phyloP scores from a whole-genome alignment of 1,284 basidiomycete species.

The Rhodofomes roseus region DNA sequence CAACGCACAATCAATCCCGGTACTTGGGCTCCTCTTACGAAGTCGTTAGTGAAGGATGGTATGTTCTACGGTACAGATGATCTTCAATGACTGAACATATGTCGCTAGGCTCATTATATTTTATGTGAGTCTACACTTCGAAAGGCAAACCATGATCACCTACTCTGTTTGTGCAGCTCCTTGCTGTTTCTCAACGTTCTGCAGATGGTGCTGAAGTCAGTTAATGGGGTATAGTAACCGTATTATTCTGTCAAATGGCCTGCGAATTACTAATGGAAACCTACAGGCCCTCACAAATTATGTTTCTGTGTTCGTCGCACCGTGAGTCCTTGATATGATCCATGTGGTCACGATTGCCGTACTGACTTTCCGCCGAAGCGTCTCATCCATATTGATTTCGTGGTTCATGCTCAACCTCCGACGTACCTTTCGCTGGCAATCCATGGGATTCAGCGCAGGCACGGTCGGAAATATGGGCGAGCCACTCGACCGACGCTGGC shows the following conservation, averaged over 20 bases:
- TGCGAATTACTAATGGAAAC: not conserved
- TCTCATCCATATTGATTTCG: slow-evolving; percentile 16
- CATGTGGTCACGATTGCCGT: not conserved
- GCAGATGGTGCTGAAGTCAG: slow-evolving; percentile 2
- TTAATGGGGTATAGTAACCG: not conserved
- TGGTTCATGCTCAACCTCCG: slow-evolving; percentile 22
- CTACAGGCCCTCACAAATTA: slow-evolving; percentile 4
- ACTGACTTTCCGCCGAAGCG: not conserved
- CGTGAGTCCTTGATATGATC: not conserved
- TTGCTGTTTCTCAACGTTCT: slow-evolving; percentile 5
- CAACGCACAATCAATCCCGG: not conserved
- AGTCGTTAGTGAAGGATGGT: slow-evolving; percentile 6
- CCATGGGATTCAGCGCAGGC: not conserved
- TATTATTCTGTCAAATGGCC: not conserved
- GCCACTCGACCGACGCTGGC: not conserved
- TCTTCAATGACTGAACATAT: not conserved
- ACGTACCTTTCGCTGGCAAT: slow-evolving; percentile 2
- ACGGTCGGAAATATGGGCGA: slow-evolving; percentile 3
- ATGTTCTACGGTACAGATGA: not conserved
- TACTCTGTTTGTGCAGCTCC: not conserved
- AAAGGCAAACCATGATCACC: not conserved
- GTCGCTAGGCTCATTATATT: slow-evolving; percentile 5
- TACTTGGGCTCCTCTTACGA: not conserved
- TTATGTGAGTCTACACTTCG: slow-evolving; percentile 1
- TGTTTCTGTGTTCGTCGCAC: slow-evolving; percentile 1